Conservation (phyloP, 2,329 filamentous ascomycete genomes). For the Aspergillus ibericus region DNA sequence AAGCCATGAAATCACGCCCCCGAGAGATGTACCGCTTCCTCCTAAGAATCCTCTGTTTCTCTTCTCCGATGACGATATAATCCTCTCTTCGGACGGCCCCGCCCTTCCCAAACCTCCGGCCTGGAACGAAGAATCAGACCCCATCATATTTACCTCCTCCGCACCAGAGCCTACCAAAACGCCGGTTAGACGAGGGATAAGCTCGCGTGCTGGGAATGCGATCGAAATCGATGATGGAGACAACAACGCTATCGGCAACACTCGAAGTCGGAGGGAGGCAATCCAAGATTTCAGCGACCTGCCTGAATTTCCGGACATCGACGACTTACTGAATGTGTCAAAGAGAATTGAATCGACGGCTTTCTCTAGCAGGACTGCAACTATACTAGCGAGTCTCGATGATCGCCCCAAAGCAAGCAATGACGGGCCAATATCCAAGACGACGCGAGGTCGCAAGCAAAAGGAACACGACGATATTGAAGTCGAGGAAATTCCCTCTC, state of each 20-base stretch:
- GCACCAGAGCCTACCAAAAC: conserved; percentile 26
- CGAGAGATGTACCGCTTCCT: neutral
- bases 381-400: conserved; percentile 38
- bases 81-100: conserved; percentile 14
- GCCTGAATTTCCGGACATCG: conserved; percentile 25
- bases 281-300: conserved; percentile 39
- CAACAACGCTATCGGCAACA: neutral
- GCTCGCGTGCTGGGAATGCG: conserved; percentile 18
- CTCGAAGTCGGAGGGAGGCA: conserved; percentile 15
- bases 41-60: conserved; percentile 20
- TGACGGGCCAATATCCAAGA: conserved; percentile 6
- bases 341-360: conserved; percentile 17
- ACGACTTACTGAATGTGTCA: conserved; percentile 23
- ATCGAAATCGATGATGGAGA: conserved; percentile 34
- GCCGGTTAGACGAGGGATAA: conserved; percentile 1
- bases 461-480: conserved; percentile 4
- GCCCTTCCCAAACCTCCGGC: conserved; percentile 8
- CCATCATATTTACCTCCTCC: conserved; percentile 47
- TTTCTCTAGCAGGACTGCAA: conserved; percentile 45
- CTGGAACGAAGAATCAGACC: conserved; percentile 36
- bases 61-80: conserved; percentile 33
- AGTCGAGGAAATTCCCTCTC: conserved; percentile 46
- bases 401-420: conserved; percentile 9
- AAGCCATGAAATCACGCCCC: conserved; percentile 23
- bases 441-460: conserved; percentile 1